These are phyloP conservation scores for Crithidia bombi DNA, from an alignment of 208 protist species.

Conservation along the genomic window DNA sequence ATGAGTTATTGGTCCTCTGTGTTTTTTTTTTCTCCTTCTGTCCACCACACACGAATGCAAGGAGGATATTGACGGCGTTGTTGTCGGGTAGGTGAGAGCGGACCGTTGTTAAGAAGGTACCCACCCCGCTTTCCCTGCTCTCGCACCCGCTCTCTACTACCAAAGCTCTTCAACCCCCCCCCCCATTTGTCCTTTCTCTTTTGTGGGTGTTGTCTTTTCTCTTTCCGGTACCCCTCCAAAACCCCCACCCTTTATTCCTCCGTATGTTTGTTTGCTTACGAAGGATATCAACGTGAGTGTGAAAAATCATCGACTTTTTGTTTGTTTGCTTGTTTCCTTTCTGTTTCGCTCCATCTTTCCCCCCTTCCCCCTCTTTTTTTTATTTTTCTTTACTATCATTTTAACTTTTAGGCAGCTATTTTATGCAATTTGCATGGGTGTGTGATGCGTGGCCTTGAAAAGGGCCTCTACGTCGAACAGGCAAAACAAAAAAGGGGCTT, in stretches of 20 bases:
- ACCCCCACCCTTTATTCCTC: too few relatives aligned
- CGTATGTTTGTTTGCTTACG: too few relatives aligned
- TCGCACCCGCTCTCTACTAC: background rate
- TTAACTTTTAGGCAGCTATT: background rate
- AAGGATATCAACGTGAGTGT: slow-evolving; percentile 8
- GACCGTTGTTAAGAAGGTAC: background rate
- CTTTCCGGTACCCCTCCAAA: background rate
- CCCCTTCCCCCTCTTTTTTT: too few relatives aligned
- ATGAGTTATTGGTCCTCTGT: background rate
- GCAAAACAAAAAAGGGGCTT: too few relatives aligned
- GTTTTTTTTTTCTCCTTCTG: slow-evolving; percentile 5
- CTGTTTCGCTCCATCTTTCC: too few relatives aligned
- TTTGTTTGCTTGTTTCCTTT: slow-evolving; percentile 13
- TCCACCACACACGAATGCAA: background rate
- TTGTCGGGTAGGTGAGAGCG: slow-evolving; percentile 2
- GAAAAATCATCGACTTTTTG: slow-evolving; percentile 1
- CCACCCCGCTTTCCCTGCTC: slow-evolving; percentile 1
- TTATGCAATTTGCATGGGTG: background rate
- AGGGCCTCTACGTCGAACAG: slow-evolving; percentile 7
- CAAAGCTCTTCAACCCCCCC: background rate
- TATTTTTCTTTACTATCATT: background rate
- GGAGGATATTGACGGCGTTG: background rate
- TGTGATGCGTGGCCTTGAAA: background rate
- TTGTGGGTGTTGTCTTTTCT: background rate
- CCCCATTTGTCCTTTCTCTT: background rate